Evolutionary conservation across 345 rosid species (phyloP), one percentile per base, ranked within the genome.

Genomic region (Salix exigua): DNA sequence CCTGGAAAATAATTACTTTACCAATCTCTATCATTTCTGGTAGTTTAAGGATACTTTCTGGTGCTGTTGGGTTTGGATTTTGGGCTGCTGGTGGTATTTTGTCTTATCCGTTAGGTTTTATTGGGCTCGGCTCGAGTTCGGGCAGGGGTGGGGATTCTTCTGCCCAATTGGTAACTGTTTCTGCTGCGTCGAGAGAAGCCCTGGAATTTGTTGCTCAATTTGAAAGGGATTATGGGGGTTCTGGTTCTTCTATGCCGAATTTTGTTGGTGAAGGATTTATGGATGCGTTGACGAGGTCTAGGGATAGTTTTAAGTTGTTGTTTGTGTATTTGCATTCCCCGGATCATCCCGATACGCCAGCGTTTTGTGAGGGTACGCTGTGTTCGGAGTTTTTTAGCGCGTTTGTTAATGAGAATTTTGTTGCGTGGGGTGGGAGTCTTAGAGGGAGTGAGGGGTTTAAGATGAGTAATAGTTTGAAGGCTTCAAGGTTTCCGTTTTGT

Each of bases 391-490:
- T 70, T 0, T 55, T 96, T 51, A 77, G 88, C 0, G 89, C 88
- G 5, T 96, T 94, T 77, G 86, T 96, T 73, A 96, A 94, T 71
- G 96, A 92, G 90, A 96, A 96, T 76, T 96, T 96, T 62, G 94
- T 96, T 9, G 75, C 91, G 1, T 94, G 99, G 98, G 99, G 99
- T 23, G 98, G 98, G 44, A 94, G 91, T 75, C 91, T 96, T 77
- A 87, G 97, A 72, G 89, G 90, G 68, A 96, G 97, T 70, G 99
- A 96, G 86, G 99, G 99, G 31, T 96, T 96, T 86, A 96, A 96
- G 87, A 96, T 96, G 98, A 94, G 99, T 73, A 91, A 90, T 75
- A 94, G 98, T 86, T 91, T 94, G 91, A 96, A 96, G 82, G 99
- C 98, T 0, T 94, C 98, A 0, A 82, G 97, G 77, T 96, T 86